phyloP scores from a whole-genome alignment of 495 filamentous ascomycete genomes.

The Bryoglossum gracile region DNA sequence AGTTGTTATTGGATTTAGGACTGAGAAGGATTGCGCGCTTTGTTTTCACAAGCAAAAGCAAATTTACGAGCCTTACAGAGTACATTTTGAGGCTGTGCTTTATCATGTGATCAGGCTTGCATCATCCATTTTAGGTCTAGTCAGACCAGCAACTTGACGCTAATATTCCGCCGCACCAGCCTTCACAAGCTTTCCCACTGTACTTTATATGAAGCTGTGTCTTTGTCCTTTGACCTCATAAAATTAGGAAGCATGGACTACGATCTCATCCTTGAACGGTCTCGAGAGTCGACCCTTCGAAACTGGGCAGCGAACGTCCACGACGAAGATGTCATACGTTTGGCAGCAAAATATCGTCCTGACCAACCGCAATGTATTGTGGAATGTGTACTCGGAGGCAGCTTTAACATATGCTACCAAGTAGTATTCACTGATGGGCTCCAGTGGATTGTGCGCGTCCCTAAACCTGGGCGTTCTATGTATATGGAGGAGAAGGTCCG shows the following conservation, averaged over 20 bases:
- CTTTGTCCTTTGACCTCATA: not conserved
- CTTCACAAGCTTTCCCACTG: not conserved
- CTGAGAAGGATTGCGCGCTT: not conserved
- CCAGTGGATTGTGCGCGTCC: not conserved
- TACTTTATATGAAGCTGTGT: not conserved
- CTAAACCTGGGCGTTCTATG: not conserved
- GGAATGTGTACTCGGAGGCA: conserved; percentile 4
- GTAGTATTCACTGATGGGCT: conserved; percentile 3
- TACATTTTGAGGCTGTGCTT: not conserved
- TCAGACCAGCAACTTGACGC: not conserved
- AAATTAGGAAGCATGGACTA: not conserved
- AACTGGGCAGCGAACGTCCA: not conserved
- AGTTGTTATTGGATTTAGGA: not conserved
- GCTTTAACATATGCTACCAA: not conserved
- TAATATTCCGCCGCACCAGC: not conserved
- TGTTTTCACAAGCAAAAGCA: not conserved
- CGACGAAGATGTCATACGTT: conserved; percentile 1
- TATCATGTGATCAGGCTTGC: not conserved
- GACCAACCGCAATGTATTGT: not conserved
- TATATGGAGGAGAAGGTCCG: no score
- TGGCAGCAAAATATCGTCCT: conserved; percentile 1
- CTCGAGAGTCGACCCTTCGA: conserved; percentile 1
- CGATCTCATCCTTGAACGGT: not conserved
- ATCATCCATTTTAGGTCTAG: not conserved
- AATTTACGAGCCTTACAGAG: not conserved